Evolutionary conservation across 1,284 basidiomycete species (phyloP).

Genomic region (Gastroboletus turbinatus): DNA sequence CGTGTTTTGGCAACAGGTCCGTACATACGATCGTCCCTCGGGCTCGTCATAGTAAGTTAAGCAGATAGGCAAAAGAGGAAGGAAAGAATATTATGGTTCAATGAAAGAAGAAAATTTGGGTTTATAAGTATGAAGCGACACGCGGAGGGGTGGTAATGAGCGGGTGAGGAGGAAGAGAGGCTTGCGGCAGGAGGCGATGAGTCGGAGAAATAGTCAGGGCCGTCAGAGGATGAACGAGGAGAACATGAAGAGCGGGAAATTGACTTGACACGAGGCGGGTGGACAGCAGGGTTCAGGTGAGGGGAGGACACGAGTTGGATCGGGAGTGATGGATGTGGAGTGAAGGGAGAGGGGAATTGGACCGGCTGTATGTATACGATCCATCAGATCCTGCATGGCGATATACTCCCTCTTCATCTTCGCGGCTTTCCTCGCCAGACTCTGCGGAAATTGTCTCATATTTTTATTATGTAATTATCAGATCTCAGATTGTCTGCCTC

Average conservation of each 20-base stretch:
- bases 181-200: conserved; percentile 40
- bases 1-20: conserved; percentile 53
- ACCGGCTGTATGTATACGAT: conserved; percentile 14
- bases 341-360: conserved; percentile 31
- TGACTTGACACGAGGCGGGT: conserved; percentile 45
- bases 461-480: neutral
- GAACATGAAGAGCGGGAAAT: conserved; percentile 46
- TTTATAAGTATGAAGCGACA: conserved; percentile 50
- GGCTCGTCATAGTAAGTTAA: conserved; percentile 62
- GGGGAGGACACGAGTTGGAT: conserved; percentile 36
- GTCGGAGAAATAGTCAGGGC: conserved; percentile 45
- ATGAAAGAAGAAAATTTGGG: conserved; percentile 42
- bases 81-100: conserved; percentile 53
- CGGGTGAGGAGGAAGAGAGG: conserved; percentile 31
- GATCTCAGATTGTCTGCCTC: neutral
- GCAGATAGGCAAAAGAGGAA: conserved; percentile 45
- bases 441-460: neutral
- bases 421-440: conserved; percentile 20
- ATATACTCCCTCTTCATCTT: conserved; percentile 22
- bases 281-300: conserved; percentile 40
- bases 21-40: conserved; percentile 62
- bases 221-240: conserved; percentile 40
- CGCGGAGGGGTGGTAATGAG: conserved; percentile 37
- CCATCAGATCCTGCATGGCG: conserved; percentile 22
- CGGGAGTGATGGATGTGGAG: conserved; percentile 15